phyloP scores from a whole-genome alignment of 805 yeast genomes.

The Candida koratica region DNA sequence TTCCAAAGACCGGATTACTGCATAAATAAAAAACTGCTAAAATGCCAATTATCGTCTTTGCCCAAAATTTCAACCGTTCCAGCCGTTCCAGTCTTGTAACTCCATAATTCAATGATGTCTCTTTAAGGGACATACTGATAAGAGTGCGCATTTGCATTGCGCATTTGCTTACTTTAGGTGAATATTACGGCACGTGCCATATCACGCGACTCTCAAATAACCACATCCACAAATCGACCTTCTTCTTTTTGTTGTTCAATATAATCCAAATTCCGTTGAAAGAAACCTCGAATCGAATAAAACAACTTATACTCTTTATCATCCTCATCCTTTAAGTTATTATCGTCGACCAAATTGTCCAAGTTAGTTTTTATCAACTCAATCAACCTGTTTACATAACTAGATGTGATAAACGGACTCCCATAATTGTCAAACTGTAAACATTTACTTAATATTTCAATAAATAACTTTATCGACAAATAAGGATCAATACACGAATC shows the following conservation, averaged over 20 bases:
- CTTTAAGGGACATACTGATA: too few species aligned
- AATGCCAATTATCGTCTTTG: too few species aligned
- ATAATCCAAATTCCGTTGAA: conserved; percentile 68
- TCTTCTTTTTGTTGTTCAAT: conserved; percentile 69
- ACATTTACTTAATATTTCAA: conserved; percentile 85
- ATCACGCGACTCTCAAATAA: too few species aligned
- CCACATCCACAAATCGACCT: conserved; percentile 58
- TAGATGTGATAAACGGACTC: conserved; percentile 60
- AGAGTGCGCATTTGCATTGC: too few species aligned
- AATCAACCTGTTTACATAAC: conserved; percentile 80
- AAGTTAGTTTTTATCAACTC: conserved; percentile 72
- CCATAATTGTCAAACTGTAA: conserved; percentile 83
- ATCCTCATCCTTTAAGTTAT: conserved; percentile 16
- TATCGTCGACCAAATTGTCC: conserved; percentile 37
- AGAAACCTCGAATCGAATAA: conserved; percentile 31
- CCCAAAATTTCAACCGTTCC: too few species aligned
- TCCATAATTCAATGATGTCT: too few species aligned
- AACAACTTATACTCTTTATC: conserved; percentile 25
- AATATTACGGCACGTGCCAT: too few species aligned
- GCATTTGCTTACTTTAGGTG: too few species aligned
- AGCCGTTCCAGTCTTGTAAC: too few species aligned
- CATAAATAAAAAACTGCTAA: too few species aligned
- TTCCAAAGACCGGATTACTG: neutral
- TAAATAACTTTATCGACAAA: conserved; percentile 75
- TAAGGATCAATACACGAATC: conserved; percentile 86